Evolutionary conservation across 805 yeast genomes (phyloP).

Genomic region (Soucietia sequanensis): DNA sequence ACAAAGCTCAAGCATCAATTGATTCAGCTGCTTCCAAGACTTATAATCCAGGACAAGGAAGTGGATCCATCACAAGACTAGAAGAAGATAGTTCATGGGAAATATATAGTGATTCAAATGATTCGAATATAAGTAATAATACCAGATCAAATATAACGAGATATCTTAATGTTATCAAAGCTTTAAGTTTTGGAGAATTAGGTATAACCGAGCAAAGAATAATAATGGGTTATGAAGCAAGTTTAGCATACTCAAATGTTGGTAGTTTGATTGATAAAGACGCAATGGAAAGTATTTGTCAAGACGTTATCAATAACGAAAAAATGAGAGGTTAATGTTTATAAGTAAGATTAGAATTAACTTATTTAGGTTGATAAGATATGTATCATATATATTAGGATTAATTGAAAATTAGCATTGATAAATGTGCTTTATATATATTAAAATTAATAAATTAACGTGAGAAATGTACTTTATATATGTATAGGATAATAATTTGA

Average conservation of each 20-base stretch:
- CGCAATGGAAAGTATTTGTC: conserved; percentile 69
- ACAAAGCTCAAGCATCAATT: conserved; percentile 40
- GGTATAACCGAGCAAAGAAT: conserved; percentile 84
- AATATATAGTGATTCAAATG: conserved; percentile 89
- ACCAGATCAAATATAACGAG: conserved; percentile 76
- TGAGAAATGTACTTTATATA: too few species aligned
- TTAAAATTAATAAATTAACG: too few species aligned
- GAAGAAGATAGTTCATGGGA: conserved; percentile 96
- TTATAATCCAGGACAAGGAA: conserved; percentile 56
- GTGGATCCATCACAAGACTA: conserved; percentile 74
- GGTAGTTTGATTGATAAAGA: conserved; percentile 75
- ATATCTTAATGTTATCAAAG: conserved; percentile 79
- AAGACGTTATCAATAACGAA: conserved; percentile 67
- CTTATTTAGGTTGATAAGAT: neutral
- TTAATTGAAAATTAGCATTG: neutral
- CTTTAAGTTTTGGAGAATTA: conserved; percentile 78
- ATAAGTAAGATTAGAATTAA: neutral
- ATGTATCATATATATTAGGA: conserved; percentile 4
- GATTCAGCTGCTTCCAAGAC: conserved; percentile 26
- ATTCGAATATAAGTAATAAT: conserved; percentile 54
- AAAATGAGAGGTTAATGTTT: conserved; percentile 79
- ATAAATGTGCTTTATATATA: conserved; percentile 9
- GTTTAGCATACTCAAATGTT: conserved; percentile 67
- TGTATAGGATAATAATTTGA: too few species aligned
- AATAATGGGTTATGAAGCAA: conserved; percentile 82